Evolutionary conservation across 2,329 filamentous ascomycete genomes (phyloP).

Genomic region (Gnomoniopsis sp.): DNA sequence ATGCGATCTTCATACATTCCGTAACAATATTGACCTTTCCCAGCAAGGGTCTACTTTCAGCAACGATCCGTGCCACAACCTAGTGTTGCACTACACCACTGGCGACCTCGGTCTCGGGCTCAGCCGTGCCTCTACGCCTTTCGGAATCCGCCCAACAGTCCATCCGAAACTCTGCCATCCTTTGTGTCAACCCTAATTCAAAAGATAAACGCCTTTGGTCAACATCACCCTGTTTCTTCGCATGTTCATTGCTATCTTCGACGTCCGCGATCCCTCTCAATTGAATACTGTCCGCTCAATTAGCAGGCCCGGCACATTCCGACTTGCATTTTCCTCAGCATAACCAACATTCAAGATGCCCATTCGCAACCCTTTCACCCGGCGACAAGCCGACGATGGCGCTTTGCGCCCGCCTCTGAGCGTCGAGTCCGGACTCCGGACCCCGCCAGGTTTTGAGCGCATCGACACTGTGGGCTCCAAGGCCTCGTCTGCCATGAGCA

Average conservation of each 20-base stretch:
- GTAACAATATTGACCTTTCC: not conserved
- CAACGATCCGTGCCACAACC: not conserved
- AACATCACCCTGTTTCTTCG: not conserved
- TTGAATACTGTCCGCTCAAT: not conserved
- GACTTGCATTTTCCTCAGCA: not conserved
- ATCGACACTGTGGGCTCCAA: constrained; percentile 62
- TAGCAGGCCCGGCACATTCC: not conserved
- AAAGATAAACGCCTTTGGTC: not conserved
- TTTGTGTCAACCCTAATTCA: not conserved
- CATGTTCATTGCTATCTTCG: too few relatives aligned
- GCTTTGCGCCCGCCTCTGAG: constrained; percentile 40
- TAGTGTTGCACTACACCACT: not conserved
- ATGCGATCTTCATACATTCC: not conserved
- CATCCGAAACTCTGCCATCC: not conserved
- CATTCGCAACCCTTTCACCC: constrained; percentile 70
- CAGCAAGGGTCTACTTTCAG: not conserved
- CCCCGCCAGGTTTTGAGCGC: constrained; percentile 51
- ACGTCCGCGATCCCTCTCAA: not conserved
- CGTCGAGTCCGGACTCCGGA: constrained; percentile 36
- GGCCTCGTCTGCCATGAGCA: constrained; percentile 59
- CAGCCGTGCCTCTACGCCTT: not conserved
- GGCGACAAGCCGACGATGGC: constrained; percentile 57
- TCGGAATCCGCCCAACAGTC: not conserved
- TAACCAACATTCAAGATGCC: constrained; percentile 48
- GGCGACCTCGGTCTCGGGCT: not conserved